phyloP scores from a whole-genome alignment of 2,329 filamentous ascomycete species.

The Curvularia lunata region DNA sequence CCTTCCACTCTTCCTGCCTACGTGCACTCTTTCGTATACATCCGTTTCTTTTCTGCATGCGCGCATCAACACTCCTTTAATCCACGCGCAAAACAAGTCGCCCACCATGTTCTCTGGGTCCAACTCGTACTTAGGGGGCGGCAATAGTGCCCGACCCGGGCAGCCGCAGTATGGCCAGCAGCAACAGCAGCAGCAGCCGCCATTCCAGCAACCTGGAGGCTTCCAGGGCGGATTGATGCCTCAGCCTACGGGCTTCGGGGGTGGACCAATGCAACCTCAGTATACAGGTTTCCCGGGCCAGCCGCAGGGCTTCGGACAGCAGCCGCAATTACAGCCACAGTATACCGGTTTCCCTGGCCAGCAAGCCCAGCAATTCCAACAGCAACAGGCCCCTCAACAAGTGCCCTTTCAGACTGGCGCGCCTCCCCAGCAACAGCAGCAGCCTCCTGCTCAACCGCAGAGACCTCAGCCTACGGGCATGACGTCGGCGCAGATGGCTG shows the following conservation, averaged over 20 bases:
- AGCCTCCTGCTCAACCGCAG: slow-evolving; percentile 56
- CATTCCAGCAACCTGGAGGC: slow-evolving; percentile 62
- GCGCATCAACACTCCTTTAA: slow-evolving; percentile 21
- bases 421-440: slow-evolving; percentile 65
- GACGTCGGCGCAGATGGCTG: slow-evolving; percentile 69
- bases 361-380: slow-evolving; percentile 53
- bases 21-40: slow-evolving; percentile 23
- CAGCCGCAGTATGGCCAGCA: slow-evolving; percentile 56
- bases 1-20: slow-evolving; percentile 27
- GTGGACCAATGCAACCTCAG: slow-evolving; percentile 58
- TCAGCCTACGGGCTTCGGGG: slow-evolving; percentile 61
- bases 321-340: slow-evolving; percentile 52
- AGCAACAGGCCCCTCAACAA: slow-evolving; percentile 61
- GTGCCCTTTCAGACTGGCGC: slow-evolving; percentile 51
- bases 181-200: slow-evolving; percentile 57
- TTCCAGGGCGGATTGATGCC: slow-evolving; percentile 54
- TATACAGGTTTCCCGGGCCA: slow-evolving; percentile 58
- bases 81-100: slow-evolving; percentile 29
- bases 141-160: slow-evolving; percentile 75
- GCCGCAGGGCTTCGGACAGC: slow-evolving; percentile 56
- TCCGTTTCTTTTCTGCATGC: slow-evolving; percentile 28
- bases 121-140: slow-evolving; percentile 82
- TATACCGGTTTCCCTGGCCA: slow-evolving; percentile 58
- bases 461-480: slow-evolving; percentile 63
- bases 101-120: slow-evolving; percentile 84